These are phyloP conservation scores for Xylaria nigripes DNA, from an alignment of 495 filamentous ascomycete species.

Conservation along the genomic window DNA sequence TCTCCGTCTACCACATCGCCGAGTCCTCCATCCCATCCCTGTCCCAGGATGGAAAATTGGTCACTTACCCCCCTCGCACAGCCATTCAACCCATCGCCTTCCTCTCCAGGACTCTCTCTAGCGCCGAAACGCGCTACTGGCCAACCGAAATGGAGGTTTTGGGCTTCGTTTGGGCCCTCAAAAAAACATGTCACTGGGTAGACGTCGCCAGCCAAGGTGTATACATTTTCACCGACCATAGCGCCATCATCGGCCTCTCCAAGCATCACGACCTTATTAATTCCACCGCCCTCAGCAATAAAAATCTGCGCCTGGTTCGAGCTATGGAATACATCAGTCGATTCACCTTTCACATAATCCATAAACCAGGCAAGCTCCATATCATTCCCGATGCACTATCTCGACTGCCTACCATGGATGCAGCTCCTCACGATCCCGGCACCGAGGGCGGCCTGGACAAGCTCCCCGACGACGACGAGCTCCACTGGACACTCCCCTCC, in stretches of 20 bases:
- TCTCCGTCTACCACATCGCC: neutral
- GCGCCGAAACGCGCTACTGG: too few species aligned
- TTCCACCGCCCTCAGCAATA: neutral
- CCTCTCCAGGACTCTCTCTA: neutral
- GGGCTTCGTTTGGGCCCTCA: too few species aligned
- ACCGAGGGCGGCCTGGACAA: neutral
- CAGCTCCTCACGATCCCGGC: neutral
- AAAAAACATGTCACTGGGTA: too few species aligned
- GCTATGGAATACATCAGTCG: neutral
- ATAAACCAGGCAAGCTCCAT: neutral
- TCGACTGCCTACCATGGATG: neutral
- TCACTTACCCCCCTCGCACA: neutral
- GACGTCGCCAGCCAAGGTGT: too few species aligned
- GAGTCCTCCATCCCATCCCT: neutral
- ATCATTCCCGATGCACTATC: neutral
- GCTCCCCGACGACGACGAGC: neutral
- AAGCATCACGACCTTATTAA: neutral
- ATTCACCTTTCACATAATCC: neutral
- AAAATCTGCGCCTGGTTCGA: neutral
- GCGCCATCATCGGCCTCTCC: neutral
- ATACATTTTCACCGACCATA: neutral
- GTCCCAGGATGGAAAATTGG: neutral
- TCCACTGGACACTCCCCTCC: neutral
- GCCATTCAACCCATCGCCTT: neutral
- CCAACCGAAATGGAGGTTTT: too few species aligned